Conservation (phyloP, 306 rosid species). For the Hippophae tibetana region DNA sequence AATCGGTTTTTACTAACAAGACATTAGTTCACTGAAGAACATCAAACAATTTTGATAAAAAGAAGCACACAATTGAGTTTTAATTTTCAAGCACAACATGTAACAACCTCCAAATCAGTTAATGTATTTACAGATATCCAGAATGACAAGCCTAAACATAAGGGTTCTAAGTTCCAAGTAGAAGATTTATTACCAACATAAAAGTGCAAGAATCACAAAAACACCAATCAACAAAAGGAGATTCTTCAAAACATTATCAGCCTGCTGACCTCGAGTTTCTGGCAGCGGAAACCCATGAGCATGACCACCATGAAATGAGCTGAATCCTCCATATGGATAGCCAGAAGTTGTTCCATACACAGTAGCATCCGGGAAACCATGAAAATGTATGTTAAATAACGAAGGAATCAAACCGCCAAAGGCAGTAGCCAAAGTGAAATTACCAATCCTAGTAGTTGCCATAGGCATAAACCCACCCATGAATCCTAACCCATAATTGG, state of each 20-base stretch:
- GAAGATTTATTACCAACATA: constrained; percentile 42
- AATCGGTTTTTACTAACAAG: constrained; percentile 1
- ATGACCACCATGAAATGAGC: constrained; percentile 59
- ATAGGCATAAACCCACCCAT: constrained; percentile 49
- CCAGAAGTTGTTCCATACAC: constrained; percentile 50
- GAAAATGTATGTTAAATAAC: constrained; percentile 38
- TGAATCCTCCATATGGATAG: constrained; percentile 53
- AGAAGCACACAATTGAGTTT: constrained; percentile 5
- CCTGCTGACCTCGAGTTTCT: constrained; percentile 44
- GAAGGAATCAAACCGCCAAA: constrained; percentile 53
- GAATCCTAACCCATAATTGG: constrained; percentile 40
- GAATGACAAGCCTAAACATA: constrained; percentile 5
- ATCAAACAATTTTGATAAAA: constrained; percentile 17
- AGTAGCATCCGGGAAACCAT: constrained; percentile 16
- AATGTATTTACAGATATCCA: constrained; percentile 39
- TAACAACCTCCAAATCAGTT: constrained; percentile 14
- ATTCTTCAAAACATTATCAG: constrained; percentile 72
- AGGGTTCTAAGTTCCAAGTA: neutral
- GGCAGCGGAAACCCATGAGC: constrained; percentile 45
- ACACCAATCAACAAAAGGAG: constrained; percentile 60
- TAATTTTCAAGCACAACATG: constrained; percentile 15
- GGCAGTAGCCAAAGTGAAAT: constrained; percentile 42
- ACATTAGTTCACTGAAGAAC: constrained; percentile 12
- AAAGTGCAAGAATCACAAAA: constrained; percentile 57
- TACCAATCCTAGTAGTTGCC: constrained; percentile 41